These are phyloP conservation scores for Candida awuae DNA, from an alignment of 805 yeast genomes.

Conservation along the genomic window DNA sequence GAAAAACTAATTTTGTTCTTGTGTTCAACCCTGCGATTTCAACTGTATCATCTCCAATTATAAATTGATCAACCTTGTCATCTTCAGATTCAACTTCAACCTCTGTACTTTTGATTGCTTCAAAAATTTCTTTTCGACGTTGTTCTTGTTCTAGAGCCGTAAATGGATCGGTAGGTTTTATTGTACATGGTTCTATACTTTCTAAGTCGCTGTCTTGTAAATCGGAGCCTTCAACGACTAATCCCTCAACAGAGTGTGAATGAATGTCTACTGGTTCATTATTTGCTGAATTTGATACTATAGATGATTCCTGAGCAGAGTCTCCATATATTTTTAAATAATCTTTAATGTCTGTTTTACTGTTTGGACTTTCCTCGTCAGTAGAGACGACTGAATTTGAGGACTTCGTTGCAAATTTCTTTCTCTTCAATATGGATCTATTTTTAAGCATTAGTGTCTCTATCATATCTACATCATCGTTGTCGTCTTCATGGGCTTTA, in stretches of 20 bases:
- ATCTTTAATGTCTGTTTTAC: conserved; percentile 1
- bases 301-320: background rate
- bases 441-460: background rate
- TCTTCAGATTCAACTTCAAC: conserved; percentile 1
- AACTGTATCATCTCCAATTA: conserved; percentile 1
- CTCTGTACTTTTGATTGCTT: conserved; percentile 2
- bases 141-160: conserved; percentile 9
- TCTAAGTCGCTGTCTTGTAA: conserved; percentile 6
- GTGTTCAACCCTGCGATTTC: conserved; percentile 1
- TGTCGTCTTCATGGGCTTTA: background rate
- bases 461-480: background rate
- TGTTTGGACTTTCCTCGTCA: background rate
- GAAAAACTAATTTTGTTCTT: background rate
- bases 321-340: conserved; percentile 3
- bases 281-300: conserved; percentile 1
- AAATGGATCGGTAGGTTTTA: too few relatives aligned
- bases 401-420: too few relatives aligned
- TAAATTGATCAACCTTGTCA: background rate
- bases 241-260: too few relatives aligned
- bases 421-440: background rate
- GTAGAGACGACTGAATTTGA: too few relatives aligned
- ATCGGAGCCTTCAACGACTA: conserved; percentile 19
- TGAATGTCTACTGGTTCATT: conserved; percentile 15
- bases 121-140: conserved; percentile 2
- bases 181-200: background rate